Evolutionary conservation across 139 green algal genomes (phyloP), one percentile per base, ranked within the genome.

Genomic region (Haematococcus sp.): DNA sequence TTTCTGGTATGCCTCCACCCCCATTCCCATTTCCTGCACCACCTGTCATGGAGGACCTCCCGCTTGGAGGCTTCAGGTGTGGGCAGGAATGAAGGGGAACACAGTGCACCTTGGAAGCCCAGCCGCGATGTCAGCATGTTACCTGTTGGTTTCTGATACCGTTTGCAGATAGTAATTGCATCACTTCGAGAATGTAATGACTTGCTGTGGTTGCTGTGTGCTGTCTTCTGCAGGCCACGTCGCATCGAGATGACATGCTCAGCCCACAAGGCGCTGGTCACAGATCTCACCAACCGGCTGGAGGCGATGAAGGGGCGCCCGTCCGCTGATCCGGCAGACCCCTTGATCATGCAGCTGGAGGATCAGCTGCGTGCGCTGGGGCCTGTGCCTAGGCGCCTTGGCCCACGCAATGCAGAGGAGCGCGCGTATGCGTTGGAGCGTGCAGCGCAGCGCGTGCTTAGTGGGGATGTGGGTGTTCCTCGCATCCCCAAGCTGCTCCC

Each of bases 181-280:
- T n/a, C n/a, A n/a, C n/a, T n/a, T n/a, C n/a, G n/a, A n/a, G n/a
- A n/a, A n/a, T n/a, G n/a, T n/a, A n/a, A n/a, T n/a, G n/a, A n/a
- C n/a, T n/a, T n/a, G n/a, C n/a, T n/a, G n/a, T n/a, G n/a, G n/a
- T n/a, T n/a, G n/a, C n/a, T n/a, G n/a, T n/a, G n/a, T n/a, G n/a
- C n/a, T n/a, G n/a, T n/a, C n/a, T n/a, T 59, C 30, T 87, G 84
- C 66, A 55, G 59, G 60, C 71, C 77, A 34, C 70, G 84, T 5
- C 68, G 84, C 1, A 44, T 83, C 11, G 84, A 90, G 70, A 81
- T 35, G 63, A 78, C 77, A 33, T 84, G 76, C 35, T 71, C 59
- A 25, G 51, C 74, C 11, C 84, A 90, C 55, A 61, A 63, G 27
- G 33, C 58, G 4, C 1, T 74, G 4, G 28, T 69, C 20, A 40